Evolutionary conservation across 1,139 yeast species (phyloP), one percentile per base, ranked within the genome.

Genomic region (Groenewaldozyma sp.): DNA sequence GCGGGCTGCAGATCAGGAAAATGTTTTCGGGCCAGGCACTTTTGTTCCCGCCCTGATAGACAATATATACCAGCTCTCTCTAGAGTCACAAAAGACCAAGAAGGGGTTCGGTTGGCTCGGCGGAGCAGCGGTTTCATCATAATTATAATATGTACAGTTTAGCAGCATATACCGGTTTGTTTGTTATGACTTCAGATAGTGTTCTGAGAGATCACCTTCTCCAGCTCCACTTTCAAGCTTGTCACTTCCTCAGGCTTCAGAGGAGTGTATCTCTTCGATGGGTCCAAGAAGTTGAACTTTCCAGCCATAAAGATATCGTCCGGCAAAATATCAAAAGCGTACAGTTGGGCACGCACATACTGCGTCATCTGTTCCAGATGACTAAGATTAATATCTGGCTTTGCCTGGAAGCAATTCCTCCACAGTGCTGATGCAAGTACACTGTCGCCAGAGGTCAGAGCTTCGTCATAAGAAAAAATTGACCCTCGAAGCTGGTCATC

Each of bases 301-400:
- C 98, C 98, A 54, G 83, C 76, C 1, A 94, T 95, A 66, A 91
- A 87, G 52, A 88, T 95, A 49, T 94, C 72, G 59, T 93, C 98
- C 31, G 87, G 73, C 70, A 86, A 74, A 57, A 79, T 78, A 55
- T 82, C 82, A 53, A 91, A 68, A 9, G 88, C 91, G 56, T 87
- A 88, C 34, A 91, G 67, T 59, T 93, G 95, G 48, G 86, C 78
- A 58, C 97, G 77, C 34, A 87, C 81, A 57, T 88, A 88, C 48
- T 84, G 84, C 21, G 88, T 83, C 54, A 84, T 69, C 7, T 93
- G 91, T 59, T 88, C 97, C 33, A 93, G 66, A 47, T 84, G 88
- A 45, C 82, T 76, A 62, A 82, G 71, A 61, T 91, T 95, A 27
- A 82, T 78, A 49, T 84, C 80, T 27, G 77, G 76, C 59, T 84